These are phyloP conservation scores for Adenanthera pavonina DNA, from an alignment of 306 rosid species.

Conservation along the genomic window DNA sequence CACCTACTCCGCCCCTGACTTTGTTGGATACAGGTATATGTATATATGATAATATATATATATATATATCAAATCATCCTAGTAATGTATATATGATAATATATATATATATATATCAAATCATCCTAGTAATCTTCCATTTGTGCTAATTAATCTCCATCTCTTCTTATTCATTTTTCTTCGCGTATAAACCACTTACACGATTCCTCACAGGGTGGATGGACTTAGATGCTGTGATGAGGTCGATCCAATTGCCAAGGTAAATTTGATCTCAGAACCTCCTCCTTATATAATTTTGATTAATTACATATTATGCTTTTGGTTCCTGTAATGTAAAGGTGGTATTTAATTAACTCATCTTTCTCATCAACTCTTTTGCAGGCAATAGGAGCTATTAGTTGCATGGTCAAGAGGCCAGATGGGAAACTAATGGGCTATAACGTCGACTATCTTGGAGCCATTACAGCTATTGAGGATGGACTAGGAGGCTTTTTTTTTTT, in stretches of 20 bases:
- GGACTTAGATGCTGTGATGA: conserved; percentile 66
- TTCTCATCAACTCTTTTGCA: conserved; percentile 25
- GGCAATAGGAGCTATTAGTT: conserved; percentile 75
- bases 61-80: not conserved
- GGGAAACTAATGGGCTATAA: conserved; percentile 67
- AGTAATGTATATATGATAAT: conserved; percentile 3
- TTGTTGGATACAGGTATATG: conserved; percentile 65
- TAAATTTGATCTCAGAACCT: conserved; percentile 22
- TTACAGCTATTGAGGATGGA: conserved; percentile 69
- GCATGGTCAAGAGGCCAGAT: conserved; percentile 67
- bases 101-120: no score
- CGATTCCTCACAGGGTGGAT: conserved; percentile 70
- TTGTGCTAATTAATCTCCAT: not conserved
- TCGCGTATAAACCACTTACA: conserved; percentile 44
- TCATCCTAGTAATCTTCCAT: not conserved
- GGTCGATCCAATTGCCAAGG: conserved; percentile 67
- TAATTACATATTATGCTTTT: conserved; percentile 6
- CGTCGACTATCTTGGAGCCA: conserved; percentile 73
- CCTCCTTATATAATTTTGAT: no score
- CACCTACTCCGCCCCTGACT: conserved; percentile 66
- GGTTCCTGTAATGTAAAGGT: not conserved
- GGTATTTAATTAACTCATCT: not conserved
- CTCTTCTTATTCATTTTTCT: not conserved
- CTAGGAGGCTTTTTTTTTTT: conserved; percentile 51
- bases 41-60: conserved; percentile 2